These are phyloP conservation scores for Naegleria fowleri DNA, from an alignment of 208 protist genomes.

Conservation along the genomic window DNA sequence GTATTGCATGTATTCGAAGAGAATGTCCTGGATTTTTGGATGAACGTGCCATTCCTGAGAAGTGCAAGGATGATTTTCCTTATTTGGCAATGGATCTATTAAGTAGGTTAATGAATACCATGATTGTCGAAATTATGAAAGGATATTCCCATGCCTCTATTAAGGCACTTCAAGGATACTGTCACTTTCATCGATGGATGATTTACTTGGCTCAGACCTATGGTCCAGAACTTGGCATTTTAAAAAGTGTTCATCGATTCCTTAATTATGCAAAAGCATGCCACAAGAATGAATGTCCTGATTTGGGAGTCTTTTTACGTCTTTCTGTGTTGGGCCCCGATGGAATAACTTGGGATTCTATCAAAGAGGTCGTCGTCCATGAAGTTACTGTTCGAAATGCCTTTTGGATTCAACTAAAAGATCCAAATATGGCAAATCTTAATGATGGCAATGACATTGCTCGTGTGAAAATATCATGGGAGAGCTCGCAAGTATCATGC, in stretches of 20 bases:
- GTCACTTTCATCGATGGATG: background rate
- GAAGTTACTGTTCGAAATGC: background rate
- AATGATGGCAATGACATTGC: background rate
- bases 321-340: background rate
- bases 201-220: background rate
- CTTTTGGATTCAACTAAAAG: background rate
- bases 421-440: background rate
- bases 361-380: background rate
- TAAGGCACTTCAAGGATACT: background rate
- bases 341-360: background rate
- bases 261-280: slow-evolving; percentile 27
- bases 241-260: slow-evolving; percentile 34
- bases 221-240: background rate
- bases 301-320: background rate
- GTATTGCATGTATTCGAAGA: no score
- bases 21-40: slow-evolving; percentile 20
- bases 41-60: slow-evolving; percentile 22
- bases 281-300: no score
- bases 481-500: background rate
- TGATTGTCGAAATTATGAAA: slow-evolving; percentile 23
- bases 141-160: background rate
- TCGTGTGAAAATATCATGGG: background rate
- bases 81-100: slow-evolving; percentile 12
- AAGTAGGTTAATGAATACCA: background rate
- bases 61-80: slow-evolving; percentile 37